Percentiles rank a stretch among this genome's conserved stretches.
Conservation (phyloP, 192 early-diverging fungal species). For the Dimargaris cristalligena region DNA sequence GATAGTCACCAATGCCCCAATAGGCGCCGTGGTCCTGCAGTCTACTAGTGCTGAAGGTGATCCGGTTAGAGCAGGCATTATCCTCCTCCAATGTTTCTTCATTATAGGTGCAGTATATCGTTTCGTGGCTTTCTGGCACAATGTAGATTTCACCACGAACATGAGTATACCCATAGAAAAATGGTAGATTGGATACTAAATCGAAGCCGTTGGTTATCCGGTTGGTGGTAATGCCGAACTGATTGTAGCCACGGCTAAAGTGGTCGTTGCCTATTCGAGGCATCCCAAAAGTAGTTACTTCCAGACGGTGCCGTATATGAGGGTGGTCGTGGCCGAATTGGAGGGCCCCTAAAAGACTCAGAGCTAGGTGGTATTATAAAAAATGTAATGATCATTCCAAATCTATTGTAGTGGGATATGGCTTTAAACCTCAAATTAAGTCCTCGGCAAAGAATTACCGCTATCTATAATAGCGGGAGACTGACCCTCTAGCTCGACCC, state of each 20-base stretch:
- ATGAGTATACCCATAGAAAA: not conserved
- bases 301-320: not conserved
- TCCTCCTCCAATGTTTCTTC: not conserved
- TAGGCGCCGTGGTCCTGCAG: not conserved
- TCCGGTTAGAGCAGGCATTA: not conserved
- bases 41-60: not conserved
- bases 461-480: no score
- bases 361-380: no score
- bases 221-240: not conserved
- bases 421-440: no score
- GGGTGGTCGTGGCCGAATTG: not conserved
- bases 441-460: no score
- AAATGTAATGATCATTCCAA: no score
- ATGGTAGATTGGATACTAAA: not conserved
- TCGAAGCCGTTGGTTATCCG: not conserved
- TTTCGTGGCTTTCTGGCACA: not conserved
- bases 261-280: not conserved
- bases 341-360: not conserved
- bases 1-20: not conserved
- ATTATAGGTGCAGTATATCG: not conserved
- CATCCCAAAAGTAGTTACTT: not conserved
- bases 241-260: not conserved
- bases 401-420: no score
- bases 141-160: not conserved
- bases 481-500: no score